Percentiles rank a stretch among this genome's conserved stretches.
phyloP scores from a whole-genome alignment of 2,329 filamentous ascomycete species.

The Clonostachys solani region DNA sequence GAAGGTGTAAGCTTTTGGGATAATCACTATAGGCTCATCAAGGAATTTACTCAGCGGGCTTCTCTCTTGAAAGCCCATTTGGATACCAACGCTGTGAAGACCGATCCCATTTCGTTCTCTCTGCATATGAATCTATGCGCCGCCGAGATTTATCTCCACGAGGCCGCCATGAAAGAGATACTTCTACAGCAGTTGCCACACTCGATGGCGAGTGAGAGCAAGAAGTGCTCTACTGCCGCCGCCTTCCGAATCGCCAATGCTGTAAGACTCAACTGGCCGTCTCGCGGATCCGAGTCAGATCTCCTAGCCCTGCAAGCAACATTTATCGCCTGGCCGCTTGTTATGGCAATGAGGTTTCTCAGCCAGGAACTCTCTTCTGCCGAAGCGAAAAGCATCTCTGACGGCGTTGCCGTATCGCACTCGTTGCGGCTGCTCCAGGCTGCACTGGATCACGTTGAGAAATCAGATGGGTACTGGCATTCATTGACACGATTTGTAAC shows the following conservation, averaged over 20 bases:
- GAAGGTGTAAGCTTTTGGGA: too few species aligned
- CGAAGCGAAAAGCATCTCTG: not conserved
- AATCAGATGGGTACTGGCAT: not conserved
- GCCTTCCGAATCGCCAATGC: not conserved
- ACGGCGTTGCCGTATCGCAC: not conserved
- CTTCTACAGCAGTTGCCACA: not conserved
- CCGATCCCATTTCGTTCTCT: too few species aligned
- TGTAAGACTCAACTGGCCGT: not conserved
- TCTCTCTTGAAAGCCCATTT: too few species aligned
- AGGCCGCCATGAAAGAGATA: too few species aligned
- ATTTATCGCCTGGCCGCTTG: not conserved
- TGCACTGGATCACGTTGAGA: not conserved
- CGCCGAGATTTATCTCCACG: too few species aligned
- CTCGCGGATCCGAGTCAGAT: not conserved
- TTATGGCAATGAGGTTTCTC: not conserved
- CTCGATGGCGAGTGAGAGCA: not conserved
- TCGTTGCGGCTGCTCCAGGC: not conserved
- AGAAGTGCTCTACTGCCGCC: not conserved
- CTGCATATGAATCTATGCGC: too few species aligned
- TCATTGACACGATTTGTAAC: too few species aligned
- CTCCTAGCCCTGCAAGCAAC: not conserved
- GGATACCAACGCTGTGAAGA: too few species aligned
- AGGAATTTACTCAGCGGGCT: too few species aligned
- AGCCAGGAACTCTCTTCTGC: not conserved
- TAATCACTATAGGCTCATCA: too few species aligned